Evolutionary conservation across 2,329 filamentous ascomycete genomes (phyloP).

Genomic region (Leptographium flavum): DNA sequence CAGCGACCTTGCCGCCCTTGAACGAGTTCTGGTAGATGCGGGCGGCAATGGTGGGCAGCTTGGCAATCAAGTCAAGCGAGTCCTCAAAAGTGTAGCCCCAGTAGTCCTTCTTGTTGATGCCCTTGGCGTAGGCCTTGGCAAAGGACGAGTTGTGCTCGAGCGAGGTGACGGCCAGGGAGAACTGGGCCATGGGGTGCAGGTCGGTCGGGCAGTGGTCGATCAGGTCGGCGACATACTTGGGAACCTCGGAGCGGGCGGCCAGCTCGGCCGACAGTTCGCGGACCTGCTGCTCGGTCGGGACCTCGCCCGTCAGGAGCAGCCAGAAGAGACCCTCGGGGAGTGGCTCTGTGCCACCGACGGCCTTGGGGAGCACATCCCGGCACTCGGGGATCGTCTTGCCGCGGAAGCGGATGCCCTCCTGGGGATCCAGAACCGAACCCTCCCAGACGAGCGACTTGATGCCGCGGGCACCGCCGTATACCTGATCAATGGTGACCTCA

Average conservation of each 20-base stretch:
- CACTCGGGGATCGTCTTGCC: conserved; percentile 99
- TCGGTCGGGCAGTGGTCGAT: conserved; percentile 99
- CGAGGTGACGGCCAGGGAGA: conserved; percentile 92
- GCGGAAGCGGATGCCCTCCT: conserved; percentile 99
- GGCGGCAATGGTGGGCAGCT: conserved; percentile 93
- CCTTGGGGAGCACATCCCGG: conserved; percentile 94
- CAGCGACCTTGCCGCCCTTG: conserved; percentile 97
- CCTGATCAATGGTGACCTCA: conserved; percentile 97
- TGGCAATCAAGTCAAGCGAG: conserved; percentile 98
- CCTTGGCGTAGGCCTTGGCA: conserved; percentile 97
- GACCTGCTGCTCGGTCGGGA: conserved; percentile 95
- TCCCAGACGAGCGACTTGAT: conserved; percentile 99
- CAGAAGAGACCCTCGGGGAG: conserved; percentile 99
- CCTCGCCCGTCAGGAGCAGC: conserved; percentile 96
- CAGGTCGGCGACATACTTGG: conserved; percentile 97
- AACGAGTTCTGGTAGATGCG: conserved; percentile 99
- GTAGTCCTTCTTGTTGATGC: conserved; percentile 99
- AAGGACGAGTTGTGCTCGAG: conserved; percentile 98
- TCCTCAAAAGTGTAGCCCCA: conserved; percentile 99
- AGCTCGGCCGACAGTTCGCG: conserved; percentile 96
- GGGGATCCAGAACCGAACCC: conserved; percentile 90
- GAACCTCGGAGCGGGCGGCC: conserved; percentile 92
- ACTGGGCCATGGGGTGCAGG: conserved; percentile 99
- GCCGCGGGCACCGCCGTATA: conserved; percentile 96
- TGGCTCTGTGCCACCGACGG: conserved; percentile 89